Evolutionary conservation across 768 basidiomycete species (phyloP), one percentile per base, ranked within the genome.

Genomic region (Sporobolomyces pararoseus): DNA sequence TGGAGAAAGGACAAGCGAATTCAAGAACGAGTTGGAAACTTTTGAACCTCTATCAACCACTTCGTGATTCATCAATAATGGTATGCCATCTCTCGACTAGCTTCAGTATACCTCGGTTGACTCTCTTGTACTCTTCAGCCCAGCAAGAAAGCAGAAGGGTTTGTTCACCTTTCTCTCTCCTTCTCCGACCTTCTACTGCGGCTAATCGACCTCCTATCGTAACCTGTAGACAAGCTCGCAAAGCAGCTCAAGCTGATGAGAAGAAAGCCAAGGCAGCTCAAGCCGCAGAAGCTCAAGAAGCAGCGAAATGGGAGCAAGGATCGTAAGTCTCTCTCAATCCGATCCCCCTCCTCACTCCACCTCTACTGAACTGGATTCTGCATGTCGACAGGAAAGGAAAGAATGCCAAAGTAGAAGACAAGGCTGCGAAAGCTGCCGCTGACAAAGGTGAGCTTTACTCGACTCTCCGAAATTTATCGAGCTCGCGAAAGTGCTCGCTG

Each of bases 261-360:
- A 67, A 71, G 50, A 63, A 68, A 54, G 39, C 53, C 2, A 57
- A 62, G 27, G 52, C 44, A 3, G 57, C 62, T 3, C 63, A 58
- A 3, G 35, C 25, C 0, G 37, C 16, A 2, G 71, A 74, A 53
- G 46, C 34, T 12, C 65, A 59, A 53, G 77, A 77, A 53, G 74
- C 65, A 16, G 72, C 63, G 21, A 66, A 75, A 52, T 77, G 77
- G 77, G 0, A 52, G 4, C 61, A 72, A 63, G 77, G 75, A 37
- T 70, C 75, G 65, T 68, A 32, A 49, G 66, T 69, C 58, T n/a
- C 19, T 32, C 34, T 21, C 39, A 2, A 27, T 10, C 29, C 63
- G 34, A 31, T 34, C n/a, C 17, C 53, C 39, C 17, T 42, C 39
- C 17, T 42, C 39, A 14, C 27, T 31, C 4, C 31, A 21, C 2